Percentiles rank a stretch among this genome's conserved stretches.
Conservation (phyloP, 352 stramenopile genomes). For the Phytophthora sp. region DNA sequence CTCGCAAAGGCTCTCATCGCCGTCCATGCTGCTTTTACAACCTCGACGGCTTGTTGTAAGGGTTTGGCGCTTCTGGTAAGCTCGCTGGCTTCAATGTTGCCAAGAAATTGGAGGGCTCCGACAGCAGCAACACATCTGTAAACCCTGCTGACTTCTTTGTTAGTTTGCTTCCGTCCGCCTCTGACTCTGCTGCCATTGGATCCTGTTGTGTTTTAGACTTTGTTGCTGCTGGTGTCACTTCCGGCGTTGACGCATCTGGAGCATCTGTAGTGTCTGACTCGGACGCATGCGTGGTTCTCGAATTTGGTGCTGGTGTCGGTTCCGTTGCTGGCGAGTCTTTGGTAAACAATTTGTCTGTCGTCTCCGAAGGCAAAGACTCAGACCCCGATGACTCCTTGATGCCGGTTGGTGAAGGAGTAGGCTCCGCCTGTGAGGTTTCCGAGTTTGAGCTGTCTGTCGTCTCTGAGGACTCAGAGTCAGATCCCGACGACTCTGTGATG, state of each 20-base stretch:
- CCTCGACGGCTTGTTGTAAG: conserved; percentile 19
- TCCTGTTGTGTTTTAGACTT: conserved; percentile 4
- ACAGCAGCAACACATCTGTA: conserved; percentile 13
- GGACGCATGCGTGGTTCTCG: no score
- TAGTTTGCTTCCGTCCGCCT: conserved; percentile 1
- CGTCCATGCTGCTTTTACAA: neutral
- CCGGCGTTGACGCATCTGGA: conserved; percentile 7
- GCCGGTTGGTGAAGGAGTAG: neutral
- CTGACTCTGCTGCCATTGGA: neutral
- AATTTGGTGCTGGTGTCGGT: conserved; percentile 7
- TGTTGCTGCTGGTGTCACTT: conserved; percentile 17
- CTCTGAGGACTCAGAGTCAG: neutral
- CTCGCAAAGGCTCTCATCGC: no score
- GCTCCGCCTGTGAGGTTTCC: neutral
- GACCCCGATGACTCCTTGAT: neutral
- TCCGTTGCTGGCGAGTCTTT: neutral
- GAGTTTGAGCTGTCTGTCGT: neutral
- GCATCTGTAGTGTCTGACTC: neutral
- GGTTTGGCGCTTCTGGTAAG: conserved; percentile 16
- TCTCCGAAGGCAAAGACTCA: neutral
- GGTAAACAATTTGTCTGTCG: neutral
- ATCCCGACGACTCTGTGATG: neutral
- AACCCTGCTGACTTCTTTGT: conserved; percentile 20
- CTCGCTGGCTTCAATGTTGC: conserved; percentile 26
- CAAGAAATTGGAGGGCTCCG: conserved; percentile 23